Percentiles rank a stretch among this genome's conserved stretches.
Conservation (phyloP, 2,329 filamentous ascomycete species). For the Fusarium phyllophilum region DNA sequence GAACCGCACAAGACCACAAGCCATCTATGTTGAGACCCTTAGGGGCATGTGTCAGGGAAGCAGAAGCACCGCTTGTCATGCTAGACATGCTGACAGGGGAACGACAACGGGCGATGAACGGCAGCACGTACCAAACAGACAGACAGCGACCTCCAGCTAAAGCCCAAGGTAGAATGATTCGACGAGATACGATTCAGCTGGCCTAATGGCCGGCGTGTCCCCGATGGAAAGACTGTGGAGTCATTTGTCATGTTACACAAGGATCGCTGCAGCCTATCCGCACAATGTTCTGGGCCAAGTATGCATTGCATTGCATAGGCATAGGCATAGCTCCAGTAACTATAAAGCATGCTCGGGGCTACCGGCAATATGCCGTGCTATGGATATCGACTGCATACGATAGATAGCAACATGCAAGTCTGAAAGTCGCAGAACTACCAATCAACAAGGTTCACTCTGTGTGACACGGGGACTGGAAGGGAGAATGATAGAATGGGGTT, state of each 20-base stretch:
- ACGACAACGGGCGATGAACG: neutral
- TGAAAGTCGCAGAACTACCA: neutral
- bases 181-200: slow-evolving; percentile 7
- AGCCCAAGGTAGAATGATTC: slow-evolving; percentile 1
- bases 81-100: slow-evolving; percentile 13
- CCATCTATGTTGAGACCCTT: neutral
- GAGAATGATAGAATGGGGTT: neutral
- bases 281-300: neutral
- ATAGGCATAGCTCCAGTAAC: neutral
- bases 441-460: neutral
- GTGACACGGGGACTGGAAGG: neutral
- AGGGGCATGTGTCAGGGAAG: neutral
- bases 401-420: slow-evolving; percentile 2
- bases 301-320: slow-evolving; percentile 7
- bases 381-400: neutral
- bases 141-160: slow-evolving; percentile 4
- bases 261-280: slow-evolving; percentile 18
- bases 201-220: slow-evolving; percentile 14
- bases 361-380: slow-evolving; percentile 10
- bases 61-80: neutral
- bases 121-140: neutral
- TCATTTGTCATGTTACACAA: slow-evolving; percentile 32
- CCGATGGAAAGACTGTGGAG: slow-evolving; percentile 14
- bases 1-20: neutral
- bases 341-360: slow-evolving; percentile 3